These are phyloP conservation scores for Leptoxyphium fumago DNA, from an alignment of 2,329 filamentous ascomycete species.

Conservation along the genomic window DNA sequence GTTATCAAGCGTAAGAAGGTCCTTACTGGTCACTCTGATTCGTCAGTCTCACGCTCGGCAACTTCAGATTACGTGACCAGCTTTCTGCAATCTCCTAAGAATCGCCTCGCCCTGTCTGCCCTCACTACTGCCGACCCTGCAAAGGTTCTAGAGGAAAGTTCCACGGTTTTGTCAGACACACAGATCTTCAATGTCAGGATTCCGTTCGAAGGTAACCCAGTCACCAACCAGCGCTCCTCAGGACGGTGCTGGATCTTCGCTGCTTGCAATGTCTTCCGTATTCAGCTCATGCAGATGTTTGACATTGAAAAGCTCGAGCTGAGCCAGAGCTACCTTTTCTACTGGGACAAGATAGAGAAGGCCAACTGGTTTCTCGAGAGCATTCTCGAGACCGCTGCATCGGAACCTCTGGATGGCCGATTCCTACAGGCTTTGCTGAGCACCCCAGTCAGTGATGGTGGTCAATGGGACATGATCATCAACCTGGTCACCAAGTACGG, in stretches of 20 bases:
- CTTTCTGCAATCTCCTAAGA: slow-evolving; percentile 24
- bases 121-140: slow-evolving; percentile 53
- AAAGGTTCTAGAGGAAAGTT: slow-evolving; percentile 48
- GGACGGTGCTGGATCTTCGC: slow-evolving; percentile 89
- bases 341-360: slow-evolving; percentile 90
- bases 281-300: slow-evolving; percentile 77
- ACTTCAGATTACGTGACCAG: slow-evolving; percentile 18
- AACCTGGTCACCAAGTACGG: slow-evolving; percentile 81
- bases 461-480: slow-evolving; percentile 85
- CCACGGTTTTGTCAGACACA: slow-evolving; percentile 50
- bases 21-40: slow-evolving; percentile 8
- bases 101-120: slow-evolving; percentile 61
- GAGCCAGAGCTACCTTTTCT: slow-evolving; percentile 79
- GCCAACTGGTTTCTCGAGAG: slow-evolving; percentile 80
- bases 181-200: slow-evolving; percentile 77
- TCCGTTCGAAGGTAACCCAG: slow-evolving; percentile 63
- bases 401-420: slow-evolving; percentile 54
- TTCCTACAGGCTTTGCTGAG: slow-evolving; percentile 56
- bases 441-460: slow-evolving; percentile 62
- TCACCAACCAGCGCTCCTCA: slow-evolving; percentile 70
- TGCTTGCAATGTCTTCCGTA: slow-evolving; percentile 76
- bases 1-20: not conserved
- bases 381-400: slow-evolving; percentile 54
- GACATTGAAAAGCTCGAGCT: slow-evolving; percentile 66
- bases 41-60: slow-evolving; percentile 14